Evolutionary conservation across 257 asterid species (phyloP).

Genomic region (Knoxia roxburghii): DNA sequence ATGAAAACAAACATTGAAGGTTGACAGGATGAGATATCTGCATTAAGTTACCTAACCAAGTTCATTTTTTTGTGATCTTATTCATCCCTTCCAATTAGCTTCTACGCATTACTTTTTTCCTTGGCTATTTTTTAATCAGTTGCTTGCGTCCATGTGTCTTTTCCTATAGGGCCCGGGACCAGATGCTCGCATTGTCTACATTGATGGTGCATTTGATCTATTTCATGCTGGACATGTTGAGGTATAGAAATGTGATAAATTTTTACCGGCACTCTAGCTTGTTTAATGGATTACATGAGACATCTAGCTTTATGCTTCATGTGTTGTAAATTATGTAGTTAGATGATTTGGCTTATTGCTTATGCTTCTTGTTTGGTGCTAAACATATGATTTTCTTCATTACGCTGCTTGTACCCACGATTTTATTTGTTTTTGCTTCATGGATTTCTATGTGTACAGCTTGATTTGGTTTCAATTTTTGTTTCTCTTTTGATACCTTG

Average conservation of each 20-base stretch:
- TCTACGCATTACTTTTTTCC: too few relatives aligned
- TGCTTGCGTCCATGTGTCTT: conserved; percentile 6
- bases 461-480: not conserved
- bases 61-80: too few relatives aligned
- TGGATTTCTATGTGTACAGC: too few relatives aligned
- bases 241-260: conserved; percentile 32
- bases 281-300: not conserved
- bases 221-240: conserved; percentile 99
- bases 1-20: too few relatives aligned
- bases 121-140: too few relatives aligned
- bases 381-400: not conserved
- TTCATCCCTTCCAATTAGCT: too few relatives aligned
- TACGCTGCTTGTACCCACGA: not conserved
- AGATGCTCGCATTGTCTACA: conserved; percentile 91
- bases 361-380: not conserved
- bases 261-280: not conserved
- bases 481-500: not conserved
- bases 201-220: conserved; percentile 99
- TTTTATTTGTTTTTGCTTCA: not conserved
- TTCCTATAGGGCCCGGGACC: conserved; percentile 78
- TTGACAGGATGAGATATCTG: too few relatives aligned
- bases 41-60: too few relatives aligned
- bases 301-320: not conserved
- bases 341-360: not conserved
- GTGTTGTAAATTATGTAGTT: not conserved